These are phyloP conservation scores for Coemansia sp. DNA, from an alignment of 192 early-diverging fungal species.

Conservation along the genomic window DNA sequence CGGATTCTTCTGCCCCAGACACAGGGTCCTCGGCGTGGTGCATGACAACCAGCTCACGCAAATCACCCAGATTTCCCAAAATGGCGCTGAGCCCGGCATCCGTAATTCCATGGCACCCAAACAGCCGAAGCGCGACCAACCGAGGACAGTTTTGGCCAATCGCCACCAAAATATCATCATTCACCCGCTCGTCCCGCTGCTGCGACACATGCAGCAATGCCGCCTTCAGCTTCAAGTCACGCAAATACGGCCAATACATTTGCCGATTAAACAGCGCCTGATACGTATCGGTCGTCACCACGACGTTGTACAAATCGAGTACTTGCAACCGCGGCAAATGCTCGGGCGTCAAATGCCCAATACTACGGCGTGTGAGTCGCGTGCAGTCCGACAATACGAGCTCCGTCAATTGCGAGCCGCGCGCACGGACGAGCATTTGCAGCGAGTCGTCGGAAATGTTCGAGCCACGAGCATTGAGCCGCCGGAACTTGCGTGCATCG, in stretches of 20 bases:
- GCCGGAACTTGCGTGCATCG: slow-evolving; percentile 22
- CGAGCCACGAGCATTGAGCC: slow-evolving; percentile 44
- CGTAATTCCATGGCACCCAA: slow-evolving; percentile 53
- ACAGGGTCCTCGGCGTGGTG: slow-evolving; percentile 34
- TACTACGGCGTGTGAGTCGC: slow-evolving; percentile 39
- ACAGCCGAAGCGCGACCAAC: slow-evolving; percentile 43
- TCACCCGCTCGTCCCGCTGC: slow-evolving; percentile 46
- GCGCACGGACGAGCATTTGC: slow-evolving; percentile 21
- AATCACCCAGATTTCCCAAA: slow-evolving; percentile 44
- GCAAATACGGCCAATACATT: slow-evolving; percentile 45
- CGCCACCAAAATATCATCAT: slow-evolving; percentile 50
- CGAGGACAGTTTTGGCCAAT: slow-evolving; percentile 49
- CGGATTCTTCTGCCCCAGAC: background rate
- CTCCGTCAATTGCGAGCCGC: slow-evolving; percentile 29
- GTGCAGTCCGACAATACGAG: slow-evolving; percentile 48
- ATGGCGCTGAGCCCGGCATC: slow-evolving; percentile 52
- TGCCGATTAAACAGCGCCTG: slow-evolving; percentile 42
- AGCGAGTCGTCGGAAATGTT: slow-evolving; percentile 42
- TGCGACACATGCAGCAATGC: slow-evolving; percentile 39
- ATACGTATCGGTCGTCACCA: slow-evolving; percentile 50
- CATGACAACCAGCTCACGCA: slow-evolving; percentile 56
- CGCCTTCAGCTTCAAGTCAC: slow-evolving; percentile 46
- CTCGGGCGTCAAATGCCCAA: slow-evolving; percentile 35
- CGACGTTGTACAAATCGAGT: slow-evolving; percentile 48
- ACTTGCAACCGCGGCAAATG: slow-evolving; percentile 28